Conservation (phyloP, 345 rosid species). For the Euphorbia tirucalli region DNA sequence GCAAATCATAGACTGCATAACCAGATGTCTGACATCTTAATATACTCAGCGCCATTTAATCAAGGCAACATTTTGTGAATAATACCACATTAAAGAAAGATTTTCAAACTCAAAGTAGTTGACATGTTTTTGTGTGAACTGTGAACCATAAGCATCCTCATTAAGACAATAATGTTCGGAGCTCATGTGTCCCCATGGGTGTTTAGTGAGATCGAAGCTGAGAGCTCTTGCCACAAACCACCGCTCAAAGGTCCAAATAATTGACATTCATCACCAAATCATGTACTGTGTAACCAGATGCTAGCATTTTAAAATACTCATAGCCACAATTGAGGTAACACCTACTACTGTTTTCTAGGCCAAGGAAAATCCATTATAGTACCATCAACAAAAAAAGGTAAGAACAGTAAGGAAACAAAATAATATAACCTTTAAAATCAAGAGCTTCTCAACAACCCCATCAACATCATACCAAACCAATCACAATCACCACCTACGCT, state of each 20-base stretch:
- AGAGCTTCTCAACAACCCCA: conserved; percentile 7
- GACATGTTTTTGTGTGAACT: no score
- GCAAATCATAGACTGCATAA: no score
- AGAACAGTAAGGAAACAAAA: background rate
- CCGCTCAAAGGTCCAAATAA: background rate
- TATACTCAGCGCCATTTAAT: no score
- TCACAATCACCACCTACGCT: background rate
- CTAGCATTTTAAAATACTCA: background rate
- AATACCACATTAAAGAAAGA: background rate
- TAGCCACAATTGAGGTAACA: conserved; percentile 3
- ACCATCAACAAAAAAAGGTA: background rate
- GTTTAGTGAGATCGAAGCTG: no score
- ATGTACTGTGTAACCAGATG: background rate
- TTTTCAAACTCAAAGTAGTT: background rate
- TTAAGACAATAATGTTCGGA: no score
- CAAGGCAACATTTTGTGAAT: no score
- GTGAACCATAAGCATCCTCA: no score
- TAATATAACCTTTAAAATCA: background rate
- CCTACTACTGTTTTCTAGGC: background rate
- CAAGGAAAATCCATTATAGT: background rate
- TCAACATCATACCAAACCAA: background rate
- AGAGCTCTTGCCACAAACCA: no score
- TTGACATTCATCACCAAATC: background rate
- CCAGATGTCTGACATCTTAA: no score
- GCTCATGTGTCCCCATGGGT: no score